Base-by-base conservation (phyloP, 2,329 filamentous ascomycete genomes). In the Trichoderma oligosporum region DNA sequence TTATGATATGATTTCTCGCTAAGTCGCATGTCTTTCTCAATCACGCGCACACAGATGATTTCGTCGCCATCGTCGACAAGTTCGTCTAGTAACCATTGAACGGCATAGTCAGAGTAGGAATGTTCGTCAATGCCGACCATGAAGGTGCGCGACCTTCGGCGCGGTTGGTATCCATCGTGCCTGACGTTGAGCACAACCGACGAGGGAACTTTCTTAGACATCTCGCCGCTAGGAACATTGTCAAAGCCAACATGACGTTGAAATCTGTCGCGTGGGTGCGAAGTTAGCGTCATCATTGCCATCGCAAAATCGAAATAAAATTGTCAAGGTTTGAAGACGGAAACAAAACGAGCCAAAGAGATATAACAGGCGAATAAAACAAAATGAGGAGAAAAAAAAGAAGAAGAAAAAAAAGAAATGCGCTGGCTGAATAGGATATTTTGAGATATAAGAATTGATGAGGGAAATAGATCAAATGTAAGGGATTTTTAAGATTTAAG, bases 11-110 rank as follows among this genome's bases (percentile, higher is more conserved):
- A 80, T 51, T 83, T 86, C 56, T 85, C 82, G 62, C 87, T 82
- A 12, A 84, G 78, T 52, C 87, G 88, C 51, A 85, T 82, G 62
- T 93, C 89, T 68, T 89, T 92, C 68, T 96, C 91, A 41, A 96
- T 82, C 2, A 96, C 92, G 52, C 90, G 82, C 47, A 97, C 82
- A 72, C 92, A 97, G 7, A 97, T 88, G 57, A 97, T 87, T 72
- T 96, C 91, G 68, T 97, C 92, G 16, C 92, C 91, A 67, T 96
- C 92, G 66, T 96, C 91, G 38, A 96, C 90, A 56, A 96, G 80
- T 73, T 96, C 91, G 66, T 95, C 90, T 36, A 97, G 83, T 49
- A 96, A 80, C 91, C 91, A 97, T 71, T 95, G 89, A 16, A 97
- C 78, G 14, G 92, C 92, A 72, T 93, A 94, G 61, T 96, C 89